Evolutionary conservation across 352 stramenopile species (phyloP), one percentile per base, ranked within the genome.

Genomic region (Globisporangium heterothallicum): DNA sequence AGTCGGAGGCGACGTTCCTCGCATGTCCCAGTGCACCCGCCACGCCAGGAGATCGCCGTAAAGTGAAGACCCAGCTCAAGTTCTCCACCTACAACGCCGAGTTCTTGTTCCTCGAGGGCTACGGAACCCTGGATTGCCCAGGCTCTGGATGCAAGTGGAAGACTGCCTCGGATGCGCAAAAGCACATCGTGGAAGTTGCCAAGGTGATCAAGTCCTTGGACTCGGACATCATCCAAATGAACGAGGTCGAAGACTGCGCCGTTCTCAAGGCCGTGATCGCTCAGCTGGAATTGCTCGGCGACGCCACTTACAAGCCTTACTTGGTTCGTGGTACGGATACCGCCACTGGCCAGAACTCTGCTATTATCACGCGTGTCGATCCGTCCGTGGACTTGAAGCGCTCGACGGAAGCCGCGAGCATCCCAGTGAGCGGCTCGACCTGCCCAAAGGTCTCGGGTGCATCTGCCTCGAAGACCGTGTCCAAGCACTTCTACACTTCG

Each of bases 401-500:
- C 44, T 64, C 70, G 29, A 63, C 57, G 14, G 44, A 45, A 6
- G 64, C 59, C 9, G 66, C 59, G 1, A 58, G 49, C 21, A 69
- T 79, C 25, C 74, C 78, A 6, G 66, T 88, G 18, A 68, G 60
- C 22, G 72, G 72, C 30, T 86, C 74, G 21, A 78, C 57, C 38
- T 89, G 78, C 38, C 71, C 73, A 6, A 66, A 57, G 4, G 61
- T 58, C 21, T 68, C 62, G 24, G 69, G 61, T 19, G 69, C 68
- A 49, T 67, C 71, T 12, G 61, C 49, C 34, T 64, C 69, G 4
- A 85, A 83, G 59, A 66, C 59, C 6, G 73, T 86, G 29, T 73
- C 73, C 50, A 89, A 89, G 64, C 68, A 89, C 62, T 80, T 87
- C 45, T 83, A 80, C 65, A 78, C 78, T 40, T 78, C 70, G 5